Conservation (phyloP, 1,284 basidiomycete genomes). For the Nidula niveotomentosa region DNA sequence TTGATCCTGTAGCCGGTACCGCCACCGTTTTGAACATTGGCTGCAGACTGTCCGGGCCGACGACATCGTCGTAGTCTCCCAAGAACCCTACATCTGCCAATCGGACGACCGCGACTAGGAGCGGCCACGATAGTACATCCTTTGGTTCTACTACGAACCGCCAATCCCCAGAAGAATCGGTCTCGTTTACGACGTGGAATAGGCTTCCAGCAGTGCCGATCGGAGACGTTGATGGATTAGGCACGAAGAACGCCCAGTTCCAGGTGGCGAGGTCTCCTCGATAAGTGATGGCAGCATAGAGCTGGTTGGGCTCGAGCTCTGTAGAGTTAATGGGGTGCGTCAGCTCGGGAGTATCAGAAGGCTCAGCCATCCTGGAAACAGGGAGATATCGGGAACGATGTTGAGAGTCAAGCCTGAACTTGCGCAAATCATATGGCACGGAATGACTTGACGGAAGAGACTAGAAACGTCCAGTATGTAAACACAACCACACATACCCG, state of each 20-base stretch:
- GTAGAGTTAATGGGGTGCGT: slow-evolving; percentile 19
- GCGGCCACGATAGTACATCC: slow-evolving; percentile 34
- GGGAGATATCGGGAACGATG: slow-evolving; percentile 1
- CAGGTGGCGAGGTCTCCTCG: slow-evolving; percentile 42
- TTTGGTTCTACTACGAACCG: slow-evolving; percentile 32
- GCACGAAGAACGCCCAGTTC: slow-evolving; percentile 47
- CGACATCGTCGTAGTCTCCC: slow-evolving; percentile 38
- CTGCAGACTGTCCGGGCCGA: slow-evolving; percentile 35
- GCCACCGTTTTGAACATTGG: slow-evolving; percentile 39
- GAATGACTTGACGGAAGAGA: background rate
- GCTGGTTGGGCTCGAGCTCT: slow-evolving; percentile 33
- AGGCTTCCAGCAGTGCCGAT: slow-evolving; percentile 40
- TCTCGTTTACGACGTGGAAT: slow-evolving; percentile 36
- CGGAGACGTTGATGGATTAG: slow-evolving; percentile 31
- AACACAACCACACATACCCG: background rate
- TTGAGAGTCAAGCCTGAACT: background rate
- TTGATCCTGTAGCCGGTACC: slow-evolving; percentile 27
- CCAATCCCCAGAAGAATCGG: slow-evolving; percentile 28
- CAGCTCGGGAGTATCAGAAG: slow-evolving; percentile 13
- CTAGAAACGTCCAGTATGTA: background rate
- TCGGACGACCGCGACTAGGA: slow-evolving; percentile 39
- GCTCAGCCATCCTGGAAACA: slow-evolving; percentile 10
- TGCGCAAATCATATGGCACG: no score
- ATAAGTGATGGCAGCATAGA: slow-evolving; percentile 43
- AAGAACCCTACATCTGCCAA: slow-evolving; percentile 37